Conservation (phyloP, 2,329 filamentous ascomycete species). For the Paracoccidioides brasiliensis region DNA sequence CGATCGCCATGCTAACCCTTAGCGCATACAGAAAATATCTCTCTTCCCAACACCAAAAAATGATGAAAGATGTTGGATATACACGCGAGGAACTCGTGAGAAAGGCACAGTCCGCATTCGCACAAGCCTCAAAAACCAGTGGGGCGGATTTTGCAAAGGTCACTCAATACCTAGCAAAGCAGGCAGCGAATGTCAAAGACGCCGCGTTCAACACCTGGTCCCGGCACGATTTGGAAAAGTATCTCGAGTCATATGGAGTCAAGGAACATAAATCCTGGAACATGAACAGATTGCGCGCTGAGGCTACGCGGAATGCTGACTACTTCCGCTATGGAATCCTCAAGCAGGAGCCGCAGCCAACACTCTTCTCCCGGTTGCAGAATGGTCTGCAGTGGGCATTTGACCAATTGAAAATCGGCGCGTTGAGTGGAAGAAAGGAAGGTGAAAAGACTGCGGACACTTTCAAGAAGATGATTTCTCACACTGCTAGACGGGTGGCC, state of each 20-base stretch:
- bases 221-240: constrained; percentile 57
- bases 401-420: constrained; percentile 37
- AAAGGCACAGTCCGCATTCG: constrained; percentile 36
- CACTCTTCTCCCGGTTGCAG: constrained; percentile 51
- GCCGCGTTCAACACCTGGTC: constrained; percentile 61
- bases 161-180: constrained; percentile 52
- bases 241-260: constrained; percentile 67
- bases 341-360: constrained; percentile 47
- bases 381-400: constrained; percentile 35
- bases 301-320: constrained; percentile 58
- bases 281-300: constrained; percentile 55
- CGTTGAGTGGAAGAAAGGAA: constrained; percentile 34
- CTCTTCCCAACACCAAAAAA: constrained; percentile 38
- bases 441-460: constrained; percentile 37
- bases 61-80: constrained; percentile 48
- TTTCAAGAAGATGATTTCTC: constrained; percentile 26
- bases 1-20: constrained; percentile 40
- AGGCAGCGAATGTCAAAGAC: constrained; percentile 55
- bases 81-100: constrained; percentile 61
- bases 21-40: constrained; percentile 32
- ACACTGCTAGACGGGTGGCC: neutral
- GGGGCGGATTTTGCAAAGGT: constrained; percentile 45
- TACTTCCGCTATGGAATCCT: constrained; percentile 65
- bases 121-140: constrained; percentile 35
- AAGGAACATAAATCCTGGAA: constrained; percentile 54